Percentiles rank a stretch among this genome's conserved stretches.
Evolutionary conservation across 2,329 filamentous ascomycete genomes (phyloP).

Genomic region (Claviceps monticola): DNA sequence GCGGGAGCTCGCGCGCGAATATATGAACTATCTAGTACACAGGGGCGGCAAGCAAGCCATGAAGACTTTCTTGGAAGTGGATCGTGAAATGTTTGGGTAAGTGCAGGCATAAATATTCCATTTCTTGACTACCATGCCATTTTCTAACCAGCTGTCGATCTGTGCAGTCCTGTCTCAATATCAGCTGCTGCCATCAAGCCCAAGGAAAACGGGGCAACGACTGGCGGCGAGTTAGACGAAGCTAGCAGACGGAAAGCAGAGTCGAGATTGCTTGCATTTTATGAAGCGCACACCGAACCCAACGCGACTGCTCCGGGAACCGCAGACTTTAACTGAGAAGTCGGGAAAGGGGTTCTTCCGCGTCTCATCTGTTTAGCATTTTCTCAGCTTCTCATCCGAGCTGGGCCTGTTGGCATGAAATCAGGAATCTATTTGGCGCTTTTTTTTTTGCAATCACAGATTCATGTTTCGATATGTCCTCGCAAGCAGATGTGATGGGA

Average conservation of each 20-base stretch:
- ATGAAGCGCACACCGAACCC: constrained; percentile 35
- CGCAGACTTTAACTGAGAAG: constrained; percentile 34
- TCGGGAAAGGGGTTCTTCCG: too few relatives aligned
- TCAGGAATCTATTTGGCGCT: too few relatives aligned
- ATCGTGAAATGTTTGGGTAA: constrained; percentile 77
- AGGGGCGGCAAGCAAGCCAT: constrained; percentile 71
- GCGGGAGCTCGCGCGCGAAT: constrained; percentile 62
- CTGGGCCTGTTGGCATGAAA: too few relatives aligned
- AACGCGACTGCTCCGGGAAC: constrained; percentile 33
- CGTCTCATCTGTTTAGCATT: too few relatives aligned
- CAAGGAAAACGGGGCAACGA: constrained; percentile 31
- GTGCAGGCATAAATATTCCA: constrained; percentile 13
- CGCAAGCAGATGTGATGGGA: too few relatives aligned
- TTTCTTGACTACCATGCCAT: neutral
- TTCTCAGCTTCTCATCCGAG: too few relatives aligned
- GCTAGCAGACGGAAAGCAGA: constrained; percentile 37
- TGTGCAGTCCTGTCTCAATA: constrained; percentile 12
- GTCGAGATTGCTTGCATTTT: constrained; percentile 35
- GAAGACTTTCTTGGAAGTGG: constrained; percentile 71
- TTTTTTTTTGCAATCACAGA: too few relatives aligned
- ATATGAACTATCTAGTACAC: constrained; percentile 74
- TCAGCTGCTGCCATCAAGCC: constrained; percentile 10
- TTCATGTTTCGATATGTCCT: too few relatives aligned
- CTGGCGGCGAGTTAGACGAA: constrained; percentile 34
- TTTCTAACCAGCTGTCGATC: neutral